These are phyloP conservation scores for Metarhizium humberi DNA, from an alignment of 2,329 filamentous ascomycete genomes.

Conservation along the genomic window DNA sequence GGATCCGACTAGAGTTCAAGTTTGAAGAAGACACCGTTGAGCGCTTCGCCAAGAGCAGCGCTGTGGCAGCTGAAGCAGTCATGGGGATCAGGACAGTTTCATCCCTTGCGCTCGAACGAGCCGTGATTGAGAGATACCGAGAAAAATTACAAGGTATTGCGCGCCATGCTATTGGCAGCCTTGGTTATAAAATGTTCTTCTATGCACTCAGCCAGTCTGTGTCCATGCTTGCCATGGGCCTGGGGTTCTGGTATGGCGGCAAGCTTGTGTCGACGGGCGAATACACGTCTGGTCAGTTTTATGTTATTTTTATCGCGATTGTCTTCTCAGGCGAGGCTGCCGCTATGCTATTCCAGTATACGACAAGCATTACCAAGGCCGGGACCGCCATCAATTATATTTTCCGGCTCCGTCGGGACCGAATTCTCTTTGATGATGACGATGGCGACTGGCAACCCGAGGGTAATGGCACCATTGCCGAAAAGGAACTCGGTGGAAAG, in stretches of 20 bases:
- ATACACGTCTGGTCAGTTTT: slow-evolving; percentile 37
- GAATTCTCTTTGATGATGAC: slow-evolving; percentile 21
- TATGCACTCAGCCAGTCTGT: slow-evolving; percentile 31
- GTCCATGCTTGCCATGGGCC: slow-evolving; percentile 27
- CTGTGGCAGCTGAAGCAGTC: slow-evolving; percentile 39
- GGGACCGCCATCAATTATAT: slow-evolving; percentile 39
- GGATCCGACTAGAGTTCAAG: slow-evolving; percentile 38
- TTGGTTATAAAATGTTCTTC: slow-evolving; percentile 30
- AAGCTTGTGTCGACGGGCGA: slow-evolving; percentile 33
- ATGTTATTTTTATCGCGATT: slow-evolving; percentile 40
- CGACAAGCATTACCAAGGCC: slow-evolving; percentile 42
- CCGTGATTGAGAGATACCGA: slow-evolving; percentile 28
- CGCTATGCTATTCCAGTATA: slow-evolving; percentile 34
- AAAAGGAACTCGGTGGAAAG: slow-evolving; percentile 8
- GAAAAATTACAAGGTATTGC: slow-evolving; percentile 22
- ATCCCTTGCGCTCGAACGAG: slow-evolving; percentile 35
- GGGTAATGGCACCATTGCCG: neutral
- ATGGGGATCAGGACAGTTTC: slow-evolving; percentile 39
- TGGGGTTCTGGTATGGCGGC: slow-evolving; percentile 33
- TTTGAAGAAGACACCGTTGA: slow-evolving; percentile 34
- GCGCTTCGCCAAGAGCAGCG: slow-evolving; percentile 36
- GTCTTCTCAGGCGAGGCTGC: slow-evolving; percentile 35
- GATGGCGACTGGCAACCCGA: slow-evolving; percentile 8
- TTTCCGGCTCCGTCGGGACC: slow-evolving; percentile 26
- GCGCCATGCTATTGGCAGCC: slow-evolving; percentile 15